phyloP scores from a whole-genome alignment of 2,329 filamentous ascomycete genomes.

The Huntiella bhutanensis region DNA sequence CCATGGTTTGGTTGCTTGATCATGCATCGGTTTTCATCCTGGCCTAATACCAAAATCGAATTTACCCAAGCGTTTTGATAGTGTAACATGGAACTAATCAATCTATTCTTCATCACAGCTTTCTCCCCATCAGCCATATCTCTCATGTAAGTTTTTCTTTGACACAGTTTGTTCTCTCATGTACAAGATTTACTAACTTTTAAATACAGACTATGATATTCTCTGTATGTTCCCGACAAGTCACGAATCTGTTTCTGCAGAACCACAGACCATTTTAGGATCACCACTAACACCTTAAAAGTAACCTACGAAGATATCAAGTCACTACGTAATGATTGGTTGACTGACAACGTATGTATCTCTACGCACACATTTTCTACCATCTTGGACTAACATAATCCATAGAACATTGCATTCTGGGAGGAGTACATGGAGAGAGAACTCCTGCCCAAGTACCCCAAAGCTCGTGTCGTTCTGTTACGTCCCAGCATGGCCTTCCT shows the following conservation, averaged over 20 bases:
- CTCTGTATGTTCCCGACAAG: slow-evolving; percentile 16
- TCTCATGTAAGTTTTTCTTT: slow-evolving; percentile 24
- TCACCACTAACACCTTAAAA: slow-evolving; percentile 3
- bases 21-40: neutral
- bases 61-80: neutral
- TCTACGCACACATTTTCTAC: neutral
- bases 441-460: slow-evolving; percentile 58
- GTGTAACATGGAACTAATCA: neutral
- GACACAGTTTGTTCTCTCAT: neutral
- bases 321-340: slow-evolving; percentile 78
- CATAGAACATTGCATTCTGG: slow-evolving; percentile 91
- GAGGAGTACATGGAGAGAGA: slow-evolving; percentile 93
- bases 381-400: slow-evolving; percentile 8
- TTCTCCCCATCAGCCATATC: slow-evolving; percentile 24
- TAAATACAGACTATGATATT: slow-evolving; percentile 19
- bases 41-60: neutral
- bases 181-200: slow-evolving; percentile 8
- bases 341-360: slow-evolving; percentile 74
- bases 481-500: slow-evolving; percentile 87
- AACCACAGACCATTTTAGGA: neutral
- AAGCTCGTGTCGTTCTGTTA: slow-evolving; percentile 74
- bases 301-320: slow-evolving; percentile 53
- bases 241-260: neutral
- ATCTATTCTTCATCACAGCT: slow-evolving; percentile 13
- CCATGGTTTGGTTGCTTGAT: neutral